Conservation (phyloP, 2,329 filamentous ascomycete species). For the Blastomyces percursus region DNA sequence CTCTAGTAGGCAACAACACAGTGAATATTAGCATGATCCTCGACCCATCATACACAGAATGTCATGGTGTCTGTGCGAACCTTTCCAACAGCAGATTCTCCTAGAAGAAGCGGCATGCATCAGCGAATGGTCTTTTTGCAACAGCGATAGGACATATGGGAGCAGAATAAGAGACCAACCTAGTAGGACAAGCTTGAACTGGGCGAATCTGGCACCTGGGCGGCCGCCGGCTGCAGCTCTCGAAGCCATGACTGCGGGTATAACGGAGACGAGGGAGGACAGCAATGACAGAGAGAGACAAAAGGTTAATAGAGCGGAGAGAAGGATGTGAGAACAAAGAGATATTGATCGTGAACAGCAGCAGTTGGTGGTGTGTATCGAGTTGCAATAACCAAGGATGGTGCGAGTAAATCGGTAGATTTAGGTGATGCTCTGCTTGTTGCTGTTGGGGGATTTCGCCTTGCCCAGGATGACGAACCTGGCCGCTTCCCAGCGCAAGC, state of each 20-base stretch:
- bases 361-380: neutral
- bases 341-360: neutral
- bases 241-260: conserved; percentile 58
- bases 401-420: neutral
- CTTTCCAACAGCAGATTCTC: conserved; percentile 98
- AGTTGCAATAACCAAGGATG: neutral
- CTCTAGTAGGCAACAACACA: conserved; percentile 49
- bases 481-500: neutral
- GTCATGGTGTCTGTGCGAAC: conserved; percentile 36
- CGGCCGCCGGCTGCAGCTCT: conserved; percentile 63
- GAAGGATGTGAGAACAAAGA: neutral
- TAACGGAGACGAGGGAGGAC: neutral
- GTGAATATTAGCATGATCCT: conserved; percentile 10
- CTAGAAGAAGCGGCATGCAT: conserved; percentile 38
- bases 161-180: conserved; percentile 47
- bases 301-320: neutral
- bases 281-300: neutral
- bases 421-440: neutral
- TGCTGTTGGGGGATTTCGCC: neutral
- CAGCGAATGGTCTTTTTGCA: conserved; percentile 24
- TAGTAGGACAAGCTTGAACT: conserved; percentile 96
- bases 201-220: conserved; percentile 72
- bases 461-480: conserved; percentile 2
- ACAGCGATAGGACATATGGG: conserved; percentile 16
- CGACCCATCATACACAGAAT: neutral